A percentile compares a stretch with the other conserved stretches of the same genome.
Evolutionary conservation across 139 green algal genomes (phyloP).

Genomic region (Chlamydomonas incerta): DNA sequence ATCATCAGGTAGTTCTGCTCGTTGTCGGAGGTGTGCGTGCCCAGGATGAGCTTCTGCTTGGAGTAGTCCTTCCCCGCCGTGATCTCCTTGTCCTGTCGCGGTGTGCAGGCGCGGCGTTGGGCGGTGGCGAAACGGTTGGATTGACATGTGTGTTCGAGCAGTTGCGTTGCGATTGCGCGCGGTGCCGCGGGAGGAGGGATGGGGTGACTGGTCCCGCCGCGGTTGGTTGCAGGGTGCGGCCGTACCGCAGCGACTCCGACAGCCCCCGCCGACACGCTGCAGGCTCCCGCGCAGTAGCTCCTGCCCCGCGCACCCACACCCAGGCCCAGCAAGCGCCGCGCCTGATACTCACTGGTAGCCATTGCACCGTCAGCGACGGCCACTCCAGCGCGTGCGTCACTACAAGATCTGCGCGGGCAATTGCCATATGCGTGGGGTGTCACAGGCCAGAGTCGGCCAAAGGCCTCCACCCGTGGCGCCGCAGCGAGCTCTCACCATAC

Average conservation of each 20-base stretch:
- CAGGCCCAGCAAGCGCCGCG: slow-evolving; percentile 42
- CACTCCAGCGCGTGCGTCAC: slow-evolving; percentile 99
- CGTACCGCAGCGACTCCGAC: too few relatives aligned
- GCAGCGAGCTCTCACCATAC: slow-evolving; percentile 78
- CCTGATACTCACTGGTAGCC: slow-evolving; percentile 87
- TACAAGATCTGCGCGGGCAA: slow-evolving; percentile 90
- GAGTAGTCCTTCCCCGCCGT: slow-evolving; percentile 79
- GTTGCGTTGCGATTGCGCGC: too few relatives aligned
- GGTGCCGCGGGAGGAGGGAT: too few relatives aligned
- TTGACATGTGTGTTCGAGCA: too few relatives aligned
- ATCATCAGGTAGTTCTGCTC: slow-evolving; percentile 99
- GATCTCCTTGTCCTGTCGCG: slow-evolving; percentile 63
- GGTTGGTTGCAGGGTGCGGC: too few relatives aligned
- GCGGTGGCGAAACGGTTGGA: too few relatives aligned
- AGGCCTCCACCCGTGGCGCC: too few relatives aligned
- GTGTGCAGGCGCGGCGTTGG: too few relatives aligned
- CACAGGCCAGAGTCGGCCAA: too few relatives aligned
- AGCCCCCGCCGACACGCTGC: too few relatives aligned
- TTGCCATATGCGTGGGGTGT: neutral
- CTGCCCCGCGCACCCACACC: neutral
- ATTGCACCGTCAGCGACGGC: slow-evolving; percentile 98
- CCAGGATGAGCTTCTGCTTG: slow-evolving; percentile 96
- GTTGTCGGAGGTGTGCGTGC: slow-evolving; percentile 97
- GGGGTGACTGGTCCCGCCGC: too few relatives aligned
- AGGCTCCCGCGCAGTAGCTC: too few relatives aligned